Evolutionary conservation across 2,329 filamentous ascomycete genomes (phyloP), one percentile per base, ranked within the genome.

Genomic region (Thermoascus crustaceus): DNA sequence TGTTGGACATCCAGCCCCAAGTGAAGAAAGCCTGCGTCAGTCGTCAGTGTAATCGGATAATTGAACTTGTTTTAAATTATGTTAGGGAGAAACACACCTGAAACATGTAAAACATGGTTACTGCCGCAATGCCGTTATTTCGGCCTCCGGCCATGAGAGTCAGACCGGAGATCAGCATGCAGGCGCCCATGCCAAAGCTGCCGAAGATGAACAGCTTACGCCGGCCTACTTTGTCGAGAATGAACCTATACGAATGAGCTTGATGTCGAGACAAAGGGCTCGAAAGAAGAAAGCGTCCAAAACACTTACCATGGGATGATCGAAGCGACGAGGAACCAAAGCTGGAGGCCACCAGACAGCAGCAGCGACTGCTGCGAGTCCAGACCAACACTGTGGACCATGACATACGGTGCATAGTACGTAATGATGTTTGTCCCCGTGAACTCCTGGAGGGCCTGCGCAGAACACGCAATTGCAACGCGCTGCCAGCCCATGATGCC

Each of bases 1-100:
- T 37, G 17, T 40, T 43, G 29, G 38, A 41, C 41, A 40, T 40
- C 41, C 38, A 43, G 26, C 38, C 41, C 38, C 38, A 43, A 22
- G 41, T 41, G 25, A 43, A 43, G 32, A 43, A 43, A 20, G 38
- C 35, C 32, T 38, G 14, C 7, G 23, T 33, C 11, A 30, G 18
- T 13, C n/a, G 4, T 3, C 10, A 18, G 24, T 5, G 11, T 13
- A 21, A 8, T 13, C 8, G 4, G n/a, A n/a, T 26, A 4, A 3
- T 8, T 35, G 18, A 16, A 17, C 4, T 9, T 2, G 11, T 18
- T 32, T 2, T 32, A 9, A 17, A 18, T 10, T 7, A 10, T 9
- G 27, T 30, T 30, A 30, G 14, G 16, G 13, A 24, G n/a, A 6
- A 8, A 21, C 22, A 27, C 23, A 40, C 38, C 34, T 42, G 39